Percentiles rank a stretch among this genome's conserved stretches.
These are phyloP conservation scores for Boletus semigastroideus DNA, from an alignment of 1,284 basidiomycete genomes.

Conservation along the genomic window DNA sequence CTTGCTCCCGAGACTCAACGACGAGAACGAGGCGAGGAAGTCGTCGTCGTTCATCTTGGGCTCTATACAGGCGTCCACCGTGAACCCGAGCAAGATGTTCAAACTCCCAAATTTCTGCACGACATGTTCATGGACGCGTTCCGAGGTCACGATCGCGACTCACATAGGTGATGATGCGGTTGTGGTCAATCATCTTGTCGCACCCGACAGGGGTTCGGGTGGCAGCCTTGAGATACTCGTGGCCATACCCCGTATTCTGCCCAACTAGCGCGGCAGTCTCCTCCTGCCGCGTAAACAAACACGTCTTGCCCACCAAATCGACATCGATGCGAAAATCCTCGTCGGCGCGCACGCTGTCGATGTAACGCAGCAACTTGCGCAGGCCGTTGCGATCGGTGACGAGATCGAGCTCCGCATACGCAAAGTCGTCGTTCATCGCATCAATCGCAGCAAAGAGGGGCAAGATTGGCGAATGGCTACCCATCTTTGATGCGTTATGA, in stretches of 20 bases:
- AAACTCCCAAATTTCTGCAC: constrained; percentile 33
- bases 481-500: constrained; percentile 35
- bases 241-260: constrained; percentile 30
- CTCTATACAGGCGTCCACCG: constrained; percentile 33
- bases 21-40: constrained; percentile 30
- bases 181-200: constrained; percentile 35
- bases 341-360: constrained; percentile 10
- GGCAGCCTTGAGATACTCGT: constrained; percentile 34
- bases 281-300: constrained; percentile 33
- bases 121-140: neutral
- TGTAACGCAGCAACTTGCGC: constrained; percentile 37
- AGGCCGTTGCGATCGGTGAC: constrained; percentile 38
- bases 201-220: constrained; percentile 30
- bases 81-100: constrained; percentile 34
- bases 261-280: constrained; percentile 5
- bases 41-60: constrained; percentile 20
- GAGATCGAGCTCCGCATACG: constrained; percentile 33
- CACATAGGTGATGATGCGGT: constrained; percentile 40
- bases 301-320: constrained; percentile 32
- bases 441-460: constrained; percentile 38
- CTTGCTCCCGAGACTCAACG: constrained; percentile 20
- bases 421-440: constrained; percentile 30
- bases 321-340: constrained; percentile 39
- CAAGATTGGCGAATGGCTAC: constrained; percentile 30
- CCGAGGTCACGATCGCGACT: constrained; percentile 13